Conservation (phyloP, 768 basidiomycete species). For the Gelatoporia subvermispora region DNA sequence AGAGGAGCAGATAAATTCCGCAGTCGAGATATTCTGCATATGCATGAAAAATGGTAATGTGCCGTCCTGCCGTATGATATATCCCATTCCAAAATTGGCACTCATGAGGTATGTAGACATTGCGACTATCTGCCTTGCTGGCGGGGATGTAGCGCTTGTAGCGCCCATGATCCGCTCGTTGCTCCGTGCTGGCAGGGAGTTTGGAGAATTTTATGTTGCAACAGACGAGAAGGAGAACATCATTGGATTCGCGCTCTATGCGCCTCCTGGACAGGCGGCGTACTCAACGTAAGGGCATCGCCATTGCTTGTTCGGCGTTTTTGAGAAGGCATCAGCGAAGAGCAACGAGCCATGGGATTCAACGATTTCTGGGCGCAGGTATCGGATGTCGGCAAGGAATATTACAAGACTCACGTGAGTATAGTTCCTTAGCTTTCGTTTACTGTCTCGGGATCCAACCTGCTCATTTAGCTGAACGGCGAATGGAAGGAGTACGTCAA, state of each 20-base stretch:
- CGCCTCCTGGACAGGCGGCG: slow-evolving; percentile 9
- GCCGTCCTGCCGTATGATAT: too few species aligned
- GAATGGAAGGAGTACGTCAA: too few species aligned
- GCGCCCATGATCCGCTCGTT: slow-evolving; percentile 8
- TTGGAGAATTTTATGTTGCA: slow-evolving; percentile 14
- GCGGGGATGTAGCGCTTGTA: slow-evolving; percentile 11
- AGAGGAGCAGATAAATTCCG: slow-evolving; percentile 6
- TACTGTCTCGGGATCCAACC: too few species aligned
- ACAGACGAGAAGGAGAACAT: slow-evolving; percentile 9
- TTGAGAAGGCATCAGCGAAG: slow-evolving; percentile 1
- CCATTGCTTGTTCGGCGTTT: too few species aligned
- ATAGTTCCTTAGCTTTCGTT: too few species aligned
- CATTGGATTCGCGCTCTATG: slow-evolving; percentile 10
- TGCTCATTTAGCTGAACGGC: too few species aligned
- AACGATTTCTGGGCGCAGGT: slow-evolving; percentile 12
- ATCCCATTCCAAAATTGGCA: too few species aligned
- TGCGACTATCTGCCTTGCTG: slow-evolving; percentile 6
- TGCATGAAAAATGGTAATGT: slow-evolving; percentile 16
- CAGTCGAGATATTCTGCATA: slow-evolving; percentile 4
- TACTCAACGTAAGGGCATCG: slow-evolving; percentile 8
- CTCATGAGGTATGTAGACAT: too few species aligned
- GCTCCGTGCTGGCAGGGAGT: slow-evolving; percentile 12
- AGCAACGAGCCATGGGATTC: slow-evolving; percentile 13
- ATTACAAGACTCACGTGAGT: slow-evolving; percentile 7
- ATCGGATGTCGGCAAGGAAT: slow-evolving; percentile 14